phyloP scores from a whole-genome alignment of 495 filamentous ascomycete species.

The Baudoinia panamericana region DNA sequence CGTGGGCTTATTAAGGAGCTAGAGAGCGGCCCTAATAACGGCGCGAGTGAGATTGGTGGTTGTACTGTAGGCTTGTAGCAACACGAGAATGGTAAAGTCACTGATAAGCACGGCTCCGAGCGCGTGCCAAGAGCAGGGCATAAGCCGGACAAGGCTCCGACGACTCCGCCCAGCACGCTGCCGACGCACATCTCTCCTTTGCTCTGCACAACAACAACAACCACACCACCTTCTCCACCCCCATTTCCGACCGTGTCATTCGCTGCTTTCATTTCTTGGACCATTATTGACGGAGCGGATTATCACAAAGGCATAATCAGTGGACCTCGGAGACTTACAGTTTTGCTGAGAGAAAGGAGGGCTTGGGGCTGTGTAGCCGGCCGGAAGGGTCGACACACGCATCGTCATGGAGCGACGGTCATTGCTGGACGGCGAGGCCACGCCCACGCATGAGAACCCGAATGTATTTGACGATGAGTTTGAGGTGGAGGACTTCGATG shows the following conservation, averaged over 20 bases:
- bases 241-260: too few species aligned
- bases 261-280: too few species aligned
- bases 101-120: too few species aligned
- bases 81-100: too few species aligned
- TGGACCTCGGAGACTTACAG: not conserved
- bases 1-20: too few species aligned
- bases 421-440: slow-evolving; percentile 12
- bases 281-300: not conserved
- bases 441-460: slow-evolving; percentile 19
- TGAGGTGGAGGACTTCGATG: slow-evolving; percentile 26
- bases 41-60: too few species aligned
- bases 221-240: not conserved
- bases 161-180: too few species aligned
- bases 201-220: not conserved
- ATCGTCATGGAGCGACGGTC: slow-evolving; percentile 12
- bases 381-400: not conserved
- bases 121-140: too few species aligned
- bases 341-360: too few species aligned
- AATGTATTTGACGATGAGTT: slow-evolving; percentile 33
- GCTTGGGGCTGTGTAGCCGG: slow-evolving; percentile 11
- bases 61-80: too few species aligned
- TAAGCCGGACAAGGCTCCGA: too few species aligned
- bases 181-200: not conserved
- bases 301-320: not conserved
- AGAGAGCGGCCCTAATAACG: too few species aligned